Evolutionary conservation across 2,329 filamentous ascomycete genomes (phyloP).

Genomic region (Didymella glomerata): DNA sequence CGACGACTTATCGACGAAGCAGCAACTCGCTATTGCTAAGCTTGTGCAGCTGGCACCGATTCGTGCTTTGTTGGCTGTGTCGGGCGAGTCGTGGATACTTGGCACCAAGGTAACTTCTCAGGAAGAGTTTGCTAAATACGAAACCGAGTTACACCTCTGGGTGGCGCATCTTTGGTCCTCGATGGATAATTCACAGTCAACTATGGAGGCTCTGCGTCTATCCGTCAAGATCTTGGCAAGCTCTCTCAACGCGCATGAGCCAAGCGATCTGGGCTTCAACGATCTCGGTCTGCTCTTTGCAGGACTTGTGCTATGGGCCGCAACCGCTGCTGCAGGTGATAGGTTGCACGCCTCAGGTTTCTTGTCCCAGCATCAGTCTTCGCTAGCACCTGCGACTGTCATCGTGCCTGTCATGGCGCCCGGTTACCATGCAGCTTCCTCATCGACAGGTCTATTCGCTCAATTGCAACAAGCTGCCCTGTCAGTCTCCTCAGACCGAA

Average conservation of each 20-base stretch:
- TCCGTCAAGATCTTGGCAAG: conserved; percentile 14
- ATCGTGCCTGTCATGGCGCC: background rate
- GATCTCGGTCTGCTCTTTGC: conserved; percentile 50
- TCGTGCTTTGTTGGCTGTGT: conserved; percentile 54
- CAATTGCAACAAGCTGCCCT: background rate
- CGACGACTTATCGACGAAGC: conserved; percentile 32
- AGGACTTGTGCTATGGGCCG: conserved; percentile 47
- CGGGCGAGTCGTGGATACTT: conserved; percentile 58
- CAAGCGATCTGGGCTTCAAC: conserved; percentile 31
- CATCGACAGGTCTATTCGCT: background rate
- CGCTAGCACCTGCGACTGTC: background rate
- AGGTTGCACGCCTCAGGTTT: conserved; percentile 19
- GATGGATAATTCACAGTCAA: conserved; percentile 20
- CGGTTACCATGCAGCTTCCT: background rate
- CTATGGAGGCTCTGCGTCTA: conserved; percentile 35
- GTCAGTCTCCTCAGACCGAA: conserved; percentile 8
- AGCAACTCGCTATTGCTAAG: conserved; percentile 48
- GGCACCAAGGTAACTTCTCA: conserved; percentile 51
- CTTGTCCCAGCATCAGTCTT: background rate
- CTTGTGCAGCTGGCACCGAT: conserved; percentile 52
- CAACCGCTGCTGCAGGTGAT: conserved; percentile 40
- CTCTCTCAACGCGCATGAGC: conserved; percentile 36
- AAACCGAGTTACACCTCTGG: conserved; percentile 50
- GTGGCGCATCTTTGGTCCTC: conserved; percentile 40
- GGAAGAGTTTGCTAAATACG: conserved; percentile 44